Evolutionary conservation across 2,329 filamentous ascomycete genomes (phyloP), one percentile per base, ranked within the genome.

Genomic region (Pseudocercospora fuligena): DNA sequence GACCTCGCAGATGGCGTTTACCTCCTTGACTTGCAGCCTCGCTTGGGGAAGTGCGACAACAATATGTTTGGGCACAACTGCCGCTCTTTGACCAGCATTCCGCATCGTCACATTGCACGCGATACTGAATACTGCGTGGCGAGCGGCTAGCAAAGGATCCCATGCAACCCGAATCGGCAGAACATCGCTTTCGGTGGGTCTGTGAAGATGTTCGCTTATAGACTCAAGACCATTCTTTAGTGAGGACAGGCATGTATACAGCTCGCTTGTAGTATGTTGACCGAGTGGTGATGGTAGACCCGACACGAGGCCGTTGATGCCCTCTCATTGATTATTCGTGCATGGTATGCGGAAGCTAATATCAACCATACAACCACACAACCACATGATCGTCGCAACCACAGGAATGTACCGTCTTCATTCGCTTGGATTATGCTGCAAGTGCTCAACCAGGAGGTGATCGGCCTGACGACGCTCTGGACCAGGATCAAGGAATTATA

Each of bases 211-310:
- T 27, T 66, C 64, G 64, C 40, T 33, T 54, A 62, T 62, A 66
- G 51, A 66, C 59, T 66, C 59, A 31, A 66, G 53, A 60, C 64
- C 64, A 49, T 27, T 33, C 49, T 11, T 25, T 54, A 16, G 21
- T 54, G 51, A 27, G 1, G 12, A 29, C 51, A 54, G 25, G 51
- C 51, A 54, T 25, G 3, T 6, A 3, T 6, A n/a, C 19, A 3
- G 2, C 23, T 54, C 23, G 49, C 49, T 54, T 54, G 21, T 23
- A 27, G 3, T 2, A 19, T 51, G 47, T n/a, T n/a, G n/a, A n/a
- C n/a, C 47, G n/a, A 21, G 47, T 9, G 43, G 1, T 46, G 29
- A 8, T 31, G 29, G 29, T 8, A 12, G 31, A 33, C 16, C 43
- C 43, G 43, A 47, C n/a, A 47, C 43, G 43, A 47, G 43, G 16